Evolutionary conservation across 495 filamentous ascomycete species (phyloP).

Genomic region (Neurospora tetrasperma): DNA sequence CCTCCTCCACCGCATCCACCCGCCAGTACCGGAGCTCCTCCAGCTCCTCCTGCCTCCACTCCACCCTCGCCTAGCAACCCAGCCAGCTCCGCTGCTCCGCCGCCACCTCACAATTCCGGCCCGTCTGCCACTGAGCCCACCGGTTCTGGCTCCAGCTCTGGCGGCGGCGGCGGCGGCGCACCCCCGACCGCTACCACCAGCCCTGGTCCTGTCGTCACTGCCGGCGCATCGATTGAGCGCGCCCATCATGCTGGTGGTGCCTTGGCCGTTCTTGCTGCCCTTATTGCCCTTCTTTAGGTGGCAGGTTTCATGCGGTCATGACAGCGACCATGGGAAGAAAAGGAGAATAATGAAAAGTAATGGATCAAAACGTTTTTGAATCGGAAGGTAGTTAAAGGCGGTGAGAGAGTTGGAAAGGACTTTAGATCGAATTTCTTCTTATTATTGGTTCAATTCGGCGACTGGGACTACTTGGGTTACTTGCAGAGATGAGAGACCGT

Average conservation of each 20-base stretch:
- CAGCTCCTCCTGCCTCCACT: conserved; percentile 6
- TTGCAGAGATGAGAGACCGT: not conserved
- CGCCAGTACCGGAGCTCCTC: not conserved
- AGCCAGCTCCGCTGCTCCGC: conserved; percentile 8
- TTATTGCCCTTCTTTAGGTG: conserved; percentile 21
- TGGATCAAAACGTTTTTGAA: not conserved
- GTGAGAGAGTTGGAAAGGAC: not conserved
- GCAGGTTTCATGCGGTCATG: not conserved
- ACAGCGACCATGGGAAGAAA: not conserved
- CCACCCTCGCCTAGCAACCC: conserved; percentile 8
- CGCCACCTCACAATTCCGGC: conserved; percentile 6
- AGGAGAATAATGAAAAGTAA: not conserved
- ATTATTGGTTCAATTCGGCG: not conserved
- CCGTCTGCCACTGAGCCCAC: conserved; percentile 6
- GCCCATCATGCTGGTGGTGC: conserved; percentile 18
- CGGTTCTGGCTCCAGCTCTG: not conserved
- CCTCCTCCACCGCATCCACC: not conserved
- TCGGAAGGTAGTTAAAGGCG: not conserved
- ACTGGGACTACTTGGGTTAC: not conserved
- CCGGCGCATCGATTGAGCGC: conserved; percentile 18
- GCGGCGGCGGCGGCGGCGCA: conserved; percentile 6
- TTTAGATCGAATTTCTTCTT: not conserved
- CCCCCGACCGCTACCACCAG: conserved; percentile 9
- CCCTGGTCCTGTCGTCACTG: conserved; percentile 17
- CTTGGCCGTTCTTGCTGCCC: conserved; percentile 23